These are phyloP conservation scores for Neonectria magnoliae DNA, from an alignment of 2,329 filamentous ascomycete genomes.

Conservation along the genomic window DNA sequence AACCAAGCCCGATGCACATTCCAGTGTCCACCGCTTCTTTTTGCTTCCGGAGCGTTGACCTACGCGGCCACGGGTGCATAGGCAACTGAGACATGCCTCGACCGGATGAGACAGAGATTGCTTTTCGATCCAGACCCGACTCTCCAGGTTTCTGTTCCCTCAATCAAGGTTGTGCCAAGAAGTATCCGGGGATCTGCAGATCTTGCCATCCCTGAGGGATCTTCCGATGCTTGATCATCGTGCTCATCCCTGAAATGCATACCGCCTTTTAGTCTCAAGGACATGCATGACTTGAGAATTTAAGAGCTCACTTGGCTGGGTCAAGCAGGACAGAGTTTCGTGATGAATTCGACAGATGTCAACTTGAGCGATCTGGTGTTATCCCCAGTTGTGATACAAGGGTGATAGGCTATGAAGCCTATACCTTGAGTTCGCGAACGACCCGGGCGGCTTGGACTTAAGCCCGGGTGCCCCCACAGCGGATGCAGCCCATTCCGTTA, in stretches of 20 bases:
- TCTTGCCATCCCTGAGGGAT: neutral
- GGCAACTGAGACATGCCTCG: neutral
- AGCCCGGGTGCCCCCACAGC: neutral
- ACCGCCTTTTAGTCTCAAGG: neutral
- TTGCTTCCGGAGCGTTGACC: neutral
- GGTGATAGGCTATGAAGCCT: neutral
- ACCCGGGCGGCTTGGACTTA: neutral
- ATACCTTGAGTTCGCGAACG: neutral
- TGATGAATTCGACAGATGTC: neutral
- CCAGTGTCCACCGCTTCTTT: neutral
- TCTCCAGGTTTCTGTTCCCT: neutral
- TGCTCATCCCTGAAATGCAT: neutral
- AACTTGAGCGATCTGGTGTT: no score
- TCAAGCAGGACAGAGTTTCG: neutral
- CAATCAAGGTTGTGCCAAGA: neutral
- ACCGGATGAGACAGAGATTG: neutral
- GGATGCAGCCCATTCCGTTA: neutral
- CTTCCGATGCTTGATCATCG: neutral
- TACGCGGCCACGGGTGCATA: no score
- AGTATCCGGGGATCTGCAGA: neutral
- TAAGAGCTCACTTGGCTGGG: neutral
- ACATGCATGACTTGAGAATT: neutral
- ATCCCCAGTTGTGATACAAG: neutral
- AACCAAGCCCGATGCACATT: slow-evolving; percentile 3
- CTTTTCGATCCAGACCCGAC: no score